Evolutionary conservation across 176 grass and related monocot genomes (phyloP).

Genomic region (Zea mays): Zm-B73-REFERENCE-NAM-5.0 NC_050097.1:113464001-113464500

Average conservation of each 20-base stretch:
- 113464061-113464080: neutral
- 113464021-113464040: neutral
- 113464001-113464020: neutral
- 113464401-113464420: neutral
- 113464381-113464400: neutral
- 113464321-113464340: conserved; percentile 79
- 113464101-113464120: neutral
- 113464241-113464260: conserved; percentile 92
- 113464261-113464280: conserved; percentile 90
- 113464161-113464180: neutral
- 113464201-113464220: neutral
- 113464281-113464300: conserved; percentile 86
- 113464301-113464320: conserved; percentile 78
- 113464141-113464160: neutral
- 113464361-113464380: neutral
- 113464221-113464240: conserved; percentile 57
- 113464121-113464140: neutral
- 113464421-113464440: neutral
- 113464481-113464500: neutral
- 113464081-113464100: neutral
- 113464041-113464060: neutral
- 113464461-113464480: neutral
- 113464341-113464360: conserved; percentile 69
- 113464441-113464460: neutral
- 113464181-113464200: neutral